phyloP scores from a whole-genome alignment of 2,329 filamentous ascomycete species.

The Ramularia endophylla region DNA sequence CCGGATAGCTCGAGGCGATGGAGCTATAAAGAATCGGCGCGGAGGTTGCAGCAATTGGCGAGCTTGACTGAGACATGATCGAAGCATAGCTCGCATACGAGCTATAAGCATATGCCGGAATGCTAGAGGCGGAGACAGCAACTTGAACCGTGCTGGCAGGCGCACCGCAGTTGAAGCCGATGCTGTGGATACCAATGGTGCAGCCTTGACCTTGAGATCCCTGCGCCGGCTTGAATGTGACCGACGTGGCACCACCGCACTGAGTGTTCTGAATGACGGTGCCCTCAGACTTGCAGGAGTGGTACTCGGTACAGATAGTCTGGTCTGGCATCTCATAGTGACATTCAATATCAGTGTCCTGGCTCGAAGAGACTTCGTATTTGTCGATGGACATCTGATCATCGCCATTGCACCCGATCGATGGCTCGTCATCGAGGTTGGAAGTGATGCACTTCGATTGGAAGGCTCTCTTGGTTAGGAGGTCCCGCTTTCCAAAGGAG shows the following conservation, averaged over 20 bases:
- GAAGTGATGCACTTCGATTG: slow-evolving; percentile 39
- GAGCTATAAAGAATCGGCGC: too few species aligned
- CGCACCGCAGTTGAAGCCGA: slow-evolving; percentile 66
- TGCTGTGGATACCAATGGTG: slow-evolving; percentile 65
- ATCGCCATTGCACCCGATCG: slow-evolving; percentile 41
- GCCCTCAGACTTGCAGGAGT: slow-evolving; percentile 60
- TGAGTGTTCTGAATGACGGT: slow-evolving; percentile 73
- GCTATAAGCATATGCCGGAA: slow-evolving; percentile 26
- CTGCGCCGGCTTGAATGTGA: slow-evolving; percentile 56
- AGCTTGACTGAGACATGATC: slow-evolving; percentile 5
- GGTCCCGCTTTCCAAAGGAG: slow-evolving; percentile 55
- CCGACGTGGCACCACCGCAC: slow-evolving; percentile 83
- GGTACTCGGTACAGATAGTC: slow-evolving; percentile 71
- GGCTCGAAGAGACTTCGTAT: slow-evolving; percentile 67
- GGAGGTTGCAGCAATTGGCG: not conserved
- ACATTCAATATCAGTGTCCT: slow-evolving; percentile 75
- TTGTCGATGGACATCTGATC: slow-evolving; percentile 66
- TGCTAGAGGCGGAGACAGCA: too few species aligned
- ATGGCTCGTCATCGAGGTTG: slow-evolving; percentile 39
- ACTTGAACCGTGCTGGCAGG: slow-evolving; percentile 21
- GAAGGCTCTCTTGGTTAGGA: slow-evolving; percentile 41
- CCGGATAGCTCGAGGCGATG: slow-evolving; percentile 4
- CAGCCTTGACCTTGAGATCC: slow-evolving; percentile 41
- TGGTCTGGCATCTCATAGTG: slow-evolving; percentile 83
- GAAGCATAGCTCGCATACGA: slow-evolving; percentile 8